A percentile compares a stretch with the other conserved stretches of the same genome.
Evolutionary conservation across 257 asterid genomes (phyloP).

Genomic region (Forsythia viridissima): DNA sequence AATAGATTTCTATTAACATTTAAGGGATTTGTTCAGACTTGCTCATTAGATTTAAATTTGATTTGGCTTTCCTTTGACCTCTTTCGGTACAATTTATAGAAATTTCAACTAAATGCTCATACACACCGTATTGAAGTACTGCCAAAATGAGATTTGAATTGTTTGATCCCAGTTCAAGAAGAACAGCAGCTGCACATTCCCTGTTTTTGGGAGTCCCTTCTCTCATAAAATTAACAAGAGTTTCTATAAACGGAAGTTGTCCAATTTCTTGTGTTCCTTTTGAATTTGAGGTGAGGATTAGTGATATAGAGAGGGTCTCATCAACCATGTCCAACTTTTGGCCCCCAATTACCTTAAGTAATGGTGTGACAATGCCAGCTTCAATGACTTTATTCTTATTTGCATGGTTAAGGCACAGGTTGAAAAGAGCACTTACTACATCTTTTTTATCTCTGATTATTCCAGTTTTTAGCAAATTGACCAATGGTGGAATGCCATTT

Average conservation of each 20-base stretch:
- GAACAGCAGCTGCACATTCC: conserved; percentile 87
- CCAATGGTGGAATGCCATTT: conserved; percentile 74
- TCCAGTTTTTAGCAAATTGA: conserved; percentile 49
- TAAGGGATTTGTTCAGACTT: conserved; percentile 58
- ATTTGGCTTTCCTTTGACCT: conserved; percentile 71
- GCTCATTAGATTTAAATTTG: conserved; percentile 55
- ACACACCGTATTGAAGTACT: conserved; percentile 78
- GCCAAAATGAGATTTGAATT: conserved; percentile 67
- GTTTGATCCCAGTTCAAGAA: conserved; percentile 59
- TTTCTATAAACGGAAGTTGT: conserved; percentile 57
- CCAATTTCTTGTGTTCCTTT: conserved; percentile 74
- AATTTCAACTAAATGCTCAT: conserved; percentile 61
- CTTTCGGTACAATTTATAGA: conserved; percentile 71
- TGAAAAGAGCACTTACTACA: conserved; percentile 76
- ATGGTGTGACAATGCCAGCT: conserved; percentile 59
- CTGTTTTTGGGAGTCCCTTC: conserved; percentile 72
- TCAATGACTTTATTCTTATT: conserved; percentile 64
- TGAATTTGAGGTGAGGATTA: conserved; percentile 50
- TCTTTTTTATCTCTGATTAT: conserved; percentile 84
- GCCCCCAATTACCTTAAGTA: conserved; percentile 48
- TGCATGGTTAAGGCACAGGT: conserved; percentile 55
- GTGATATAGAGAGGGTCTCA: conserved; percentile 63
- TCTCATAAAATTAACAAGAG: conserved; percentile 47
- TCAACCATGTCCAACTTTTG: conserved; percentile 64
- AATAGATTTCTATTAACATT: background rate